Base-by-base conservation (phyloP, 768 basidiomycete species). In the Suillus variegatus region DNA sequence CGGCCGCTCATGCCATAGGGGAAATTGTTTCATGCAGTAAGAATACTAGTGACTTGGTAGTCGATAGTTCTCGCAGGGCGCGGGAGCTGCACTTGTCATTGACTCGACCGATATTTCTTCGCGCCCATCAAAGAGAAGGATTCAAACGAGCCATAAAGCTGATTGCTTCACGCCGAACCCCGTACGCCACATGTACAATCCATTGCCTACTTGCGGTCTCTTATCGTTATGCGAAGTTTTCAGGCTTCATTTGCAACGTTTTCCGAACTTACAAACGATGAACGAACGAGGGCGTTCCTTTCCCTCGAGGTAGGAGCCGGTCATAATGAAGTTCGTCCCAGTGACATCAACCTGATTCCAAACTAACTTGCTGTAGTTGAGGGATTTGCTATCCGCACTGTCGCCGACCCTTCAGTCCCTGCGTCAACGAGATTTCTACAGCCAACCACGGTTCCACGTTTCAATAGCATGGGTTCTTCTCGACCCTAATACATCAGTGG, bases 381-480 rank as follows among this genome's bases (percentile, higher is more conserved):
- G 79, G 65, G 71, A 74, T 9, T 76, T 95, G 51, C 80, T 86
- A 2, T 79, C 85, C 57, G 79, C 80, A 28, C 76, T 97, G 49
- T 80, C 83, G 6, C 89, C 90, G 1, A 79, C 82, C 8, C 78
- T 97, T 55, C 78, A 78, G 36, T 73, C 76, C 4, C 79, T 93
- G 41, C 88, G 89, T 62, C 91, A 96, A 69, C 88, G 89, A 68
- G 83, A 85, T 64, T 97, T 93, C 76, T 97, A 98, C 77, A 71
- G 79, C 41, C 79, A 86, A 38, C 94, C 96, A 22, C 86, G 89
- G 54, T 97, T 95, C 72, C 96, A 98, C 73, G 85, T 91, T 14
- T 96, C 94, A 2, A 87, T 97, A 63, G 94, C 88, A 12, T 97
- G 96, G 95, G 87, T 89, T 16, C 81, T 94, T 52, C 84, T 94